phyloP scores from a whole-genome alignment of 805 yeast species.

The Schwanniomyces pseudopolymorphus region DNA sequence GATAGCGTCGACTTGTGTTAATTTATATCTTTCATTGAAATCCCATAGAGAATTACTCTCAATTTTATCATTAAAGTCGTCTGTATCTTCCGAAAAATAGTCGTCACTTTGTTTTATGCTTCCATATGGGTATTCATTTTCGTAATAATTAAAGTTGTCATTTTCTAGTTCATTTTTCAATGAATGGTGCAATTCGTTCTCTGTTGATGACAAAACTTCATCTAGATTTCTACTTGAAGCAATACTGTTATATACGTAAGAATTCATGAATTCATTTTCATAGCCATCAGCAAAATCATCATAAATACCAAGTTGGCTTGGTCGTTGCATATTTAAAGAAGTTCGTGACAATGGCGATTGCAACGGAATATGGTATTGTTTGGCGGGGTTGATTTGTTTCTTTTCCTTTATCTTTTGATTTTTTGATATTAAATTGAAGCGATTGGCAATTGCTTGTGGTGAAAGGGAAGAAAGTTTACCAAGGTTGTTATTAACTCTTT shows the following conservation, averaged over 20 bases:
- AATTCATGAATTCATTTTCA: slow-evolving; percentile 10
- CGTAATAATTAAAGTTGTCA: slow-evolving; percentile 5
- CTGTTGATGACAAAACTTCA: slow-evolving; percentile 5
- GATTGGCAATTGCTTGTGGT: not conserved
- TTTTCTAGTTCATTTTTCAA: not conserved
- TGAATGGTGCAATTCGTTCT: not conserved
- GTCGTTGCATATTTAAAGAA: not conserved
- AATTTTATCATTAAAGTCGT: not conserved
- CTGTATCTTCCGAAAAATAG: slow-evolving; percentile 3
- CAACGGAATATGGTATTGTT: not conserved
- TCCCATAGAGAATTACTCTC: slow-evolving; percentile 7
- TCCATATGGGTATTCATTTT: slow-evolving; percentile 2
- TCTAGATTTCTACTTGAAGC: slow-evolving; percentile 2
- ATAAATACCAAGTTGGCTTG: slow-evolving; percentile 3
- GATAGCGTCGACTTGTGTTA: not conserved
- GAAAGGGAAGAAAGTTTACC: not conserved
- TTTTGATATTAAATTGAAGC: not conserved
- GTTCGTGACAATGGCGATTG: not conserved
- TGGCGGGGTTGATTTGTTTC: not conserved
- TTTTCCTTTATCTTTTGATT: not conserved
- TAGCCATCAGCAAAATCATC: slow-evolving; percentile 23
- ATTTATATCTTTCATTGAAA: slow-evolving; percentile 1
- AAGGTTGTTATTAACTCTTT: slow-evolving; percentile 6
- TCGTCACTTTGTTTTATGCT: not conserved
- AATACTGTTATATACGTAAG: not conserved